Evolutionary conservation across 129 eudicot genomes (phyloP).

Genomic region (Calendula officinalis): DNA sequence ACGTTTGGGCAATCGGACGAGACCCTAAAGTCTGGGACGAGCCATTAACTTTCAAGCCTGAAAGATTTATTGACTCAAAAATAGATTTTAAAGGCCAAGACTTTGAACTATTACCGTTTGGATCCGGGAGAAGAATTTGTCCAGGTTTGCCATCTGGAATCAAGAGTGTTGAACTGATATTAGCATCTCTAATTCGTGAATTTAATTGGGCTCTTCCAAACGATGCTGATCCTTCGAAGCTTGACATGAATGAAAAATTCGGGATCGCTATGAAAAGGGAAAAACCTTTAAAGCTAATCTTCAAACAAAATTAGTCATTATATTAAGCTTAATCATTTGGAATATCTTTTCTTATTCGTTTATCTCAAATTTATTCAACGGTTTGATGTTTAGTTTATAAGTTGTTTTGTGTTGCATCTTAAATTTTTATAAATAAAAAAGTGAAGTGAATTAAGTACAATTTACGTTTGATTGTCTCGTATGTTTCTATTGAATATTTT

Average conservation of each 20-base stretch:
- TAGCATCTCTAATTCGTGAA: not conserved
- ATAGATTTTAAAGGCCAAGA: too few relatives aligned
- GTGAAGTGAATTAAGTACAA: too few relatives aligned
- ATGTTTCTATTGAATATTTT: too few relatives aligned
- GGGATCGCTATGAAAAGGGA: not conserved
- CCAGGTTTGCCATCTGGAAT: conserved; percentile 25
- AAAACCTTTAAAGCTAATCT: conserved; percentile 12
- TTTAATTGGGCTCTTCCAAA: conserved; percentile 14
- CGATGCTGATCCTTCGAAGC: not conserved
- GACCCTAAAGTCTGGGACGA: conserved; percentile 3
- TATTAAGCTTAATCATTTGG: not conserved
- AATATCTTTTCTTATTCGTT: too few relatives aligned
- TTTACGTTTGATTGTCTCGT: too few relatives aligned
- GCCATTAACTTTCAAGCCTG: conserved; percentile 19
- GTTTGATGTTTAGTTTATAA: too few relatives aligned
- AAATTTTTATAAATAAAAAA: too few relatives aligned
- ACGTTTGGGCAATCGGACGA: conserved; percentile 29
- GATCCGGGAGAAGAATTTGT: conserved; percentile 38
- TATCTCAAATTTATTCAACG: too few relatives aligned
- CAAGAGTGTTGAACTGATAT: too few relatives aligned
- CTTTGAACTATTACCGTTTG: conserved; percentile 15
- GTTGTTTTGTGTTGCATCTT: too few relatives aligned
- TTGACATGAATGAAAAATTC: conserved; percentile 14
- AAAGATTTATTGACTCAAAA: conserved; percentile 7
- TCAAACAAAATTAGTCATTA: not conserved